Base-by-base conservation (phyloP, 345 rosid species). In the Sapria himalayana region DNA sequence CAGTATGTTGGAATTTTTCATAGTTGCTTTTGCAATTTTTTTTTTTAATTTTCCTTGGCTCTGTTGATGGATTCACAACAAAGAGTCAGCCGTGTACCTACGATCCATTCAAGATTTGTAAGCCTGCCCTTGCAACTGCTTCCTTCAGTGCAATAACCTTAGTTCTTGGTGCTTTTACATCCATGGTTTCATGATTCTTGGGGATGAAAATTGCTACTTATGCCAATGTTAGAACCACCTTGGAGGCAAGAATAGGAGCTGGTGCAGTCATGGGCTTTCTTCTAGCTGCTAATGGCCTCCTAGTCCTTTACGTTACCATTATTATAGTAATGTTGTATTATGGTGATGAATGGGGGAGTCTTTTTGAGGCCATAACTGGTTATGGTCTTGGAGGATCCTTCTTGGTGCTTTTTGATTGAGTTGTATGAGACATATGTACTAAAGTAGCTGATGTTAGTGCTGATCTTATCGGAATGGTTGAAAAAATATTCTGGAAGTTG, bases 231-330 rank as follows among this genome's bases (percentile, higher is more conserved):
- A 66, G 72, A 37, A 66, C 65, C 13, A 62, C 72, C 45, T 46
- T 66, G 21, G 72, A 66, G 46, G 72, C 72, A 29, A 57, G 69
- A 37, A 67, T 58, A 49, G 62, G 73, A n/a, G 69, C 62, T 25
- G 89, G 89, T 9, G 78, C 78, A 21, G 89, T 77, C 3, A 77
- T 77, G 81, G 76, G 81, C 18, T 77, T 73, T 63, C 78, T 77
- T 37, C 76, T 77, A 48, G 78, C 89, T 6, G 76, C 79, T 0
- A 77, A 71, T 61, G 89, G 82, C 54, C 51, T 77, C 3, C 55
- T 77, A 59, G 67, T 73, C n/a, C 82, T 77, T 13, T 73, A 48
- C 60, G 51, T 77, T 50, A 45, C 70, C 3, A 71, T 73, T 45
- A 77, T 73, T 44, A 58, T 73, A 15, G 71, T 77, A 51, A 74